These are phyloP conservation scores for Westerdykella sp. DNA, from an alignment of 2,329 filamentous ascomycete species.

Conservation along the genomic window DNA sequence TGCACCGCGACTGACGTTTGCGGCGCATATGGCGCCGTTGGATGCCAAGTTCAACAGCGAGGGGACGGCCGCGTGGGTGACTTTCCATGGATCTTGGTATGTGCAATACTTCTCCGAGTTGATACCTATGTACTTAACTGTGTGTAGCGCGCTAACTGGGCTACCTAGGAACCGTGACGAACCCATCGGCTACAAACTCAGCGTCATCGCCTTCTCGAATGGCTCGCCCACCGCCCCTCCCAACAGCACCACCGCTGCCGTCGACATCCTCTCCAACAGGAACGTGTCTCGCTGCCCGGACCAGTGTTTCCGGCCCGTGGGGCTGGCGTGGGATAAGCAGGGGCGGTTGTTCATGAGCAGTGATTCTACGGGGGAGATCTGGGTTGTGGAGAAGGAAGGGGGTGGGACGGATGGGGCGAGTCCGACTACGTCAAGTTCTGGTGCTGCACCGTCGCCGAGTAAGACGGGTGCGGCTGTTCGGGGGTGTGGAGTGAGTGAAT, in stretches of 20 bases:
- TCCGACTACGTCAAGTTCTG: constrained; percentile 8
- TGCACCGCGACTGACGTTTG: constrained; percentile 52
- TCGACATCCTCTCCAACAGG: constrained; percentile 51
- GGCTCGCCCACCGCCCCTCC: constrained; percentile 41
- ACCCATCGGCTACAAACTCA: constrained; percentile 49
- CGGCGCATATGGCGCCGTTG: constrained; percentile 64
- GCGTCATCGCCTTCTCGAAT: constrained; percentile 41
- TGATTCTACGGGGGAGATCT: constrained; percentile 61
- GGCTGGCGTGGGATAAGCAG: constrained; percentile 47
- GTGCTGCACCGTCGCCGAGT: constrained; percentile 5
- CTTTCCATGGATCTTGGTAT: constrained; percentile 67
- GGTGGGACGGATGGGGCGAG: constrained; percentile 17
- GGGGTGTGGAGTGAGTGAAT: background rate
- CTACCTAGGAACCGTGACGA: constrained; percentile 39
- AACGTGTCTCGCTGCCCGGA: constrained; percentile 50
- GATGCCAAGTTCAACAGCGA: constrained; percentile 62
- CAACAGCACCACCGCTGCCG: constrained; percentile 45
- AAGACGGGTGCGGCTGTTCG: constrained; percentile 3
- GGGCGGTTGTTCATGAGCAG: constrained; percentile 57
- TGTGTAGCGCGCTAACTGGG: constrained; percentile 2
- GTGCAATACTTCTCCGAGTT: background rate
- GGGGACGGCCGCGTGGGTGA: constrained; percentile 55
- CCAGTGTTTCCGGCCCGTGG: constrained; percentile 58
- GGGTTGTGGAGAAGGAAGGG: constrained; percentile 42
- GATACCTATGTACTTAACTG: background rate